These are phyloP conservation scores for Paraconiothyrium brasiliense DNA, from an alignment of 2,329 filamentous ascomycete genomes.

Conservation along the genomic window DNA sequence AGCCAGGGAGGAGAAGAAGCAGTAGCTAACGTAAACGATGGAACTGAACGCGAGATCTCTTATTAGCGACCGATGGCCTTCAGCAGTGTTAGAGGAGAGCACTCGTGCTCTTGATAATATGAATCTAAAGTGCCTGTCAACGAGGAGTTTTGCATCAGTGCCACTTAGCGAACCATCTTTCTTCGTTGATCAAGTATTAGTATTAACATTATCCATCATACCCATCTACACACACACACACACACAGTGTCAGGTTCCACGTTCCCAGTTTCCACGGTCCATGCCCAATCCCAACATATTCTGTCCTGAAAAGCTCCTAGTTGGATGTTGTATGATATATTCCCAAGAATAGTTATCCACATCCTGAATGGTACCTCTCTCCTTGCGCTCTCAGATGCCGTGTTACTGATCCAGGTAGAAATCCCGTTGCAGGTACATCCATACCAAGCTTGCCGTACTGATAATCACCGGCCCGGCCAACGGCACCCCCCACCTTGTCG, in stretches of 20 bases:
- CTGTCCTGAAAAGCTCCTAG: neutral
- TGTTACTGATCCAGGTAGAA: slow-evolving; percentile 66
- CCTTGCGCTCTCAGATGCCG: neutral
- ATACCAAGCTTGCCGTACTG: slow-evolving; percentile 63
- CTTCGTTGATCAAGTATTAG: no score
- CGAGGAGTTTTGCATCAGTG: no score
- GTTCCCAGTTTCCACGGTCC: no score
- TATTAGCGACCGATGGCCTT: neutral
- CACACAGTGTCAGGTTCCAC: no score
- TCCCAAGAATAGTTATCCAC: neutral
- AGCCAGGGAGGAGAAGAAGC: slow-evolving; percentile 80
- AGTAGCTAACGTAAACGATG: slow-evolving; percentile 24
- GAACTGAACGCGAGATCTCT: neutral
- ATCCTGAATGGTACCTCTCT: neutral
- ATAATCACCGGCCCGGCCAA: slow-evolving; percentile 68
- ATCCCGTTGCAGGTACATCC: slow-evolving; percentile 74
- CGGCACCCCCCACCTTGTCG: slow-evolving; percentile 70
- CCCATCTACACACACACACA: no score
- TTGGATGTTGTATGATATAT: neutral
- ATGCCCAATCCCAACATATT: neutral
- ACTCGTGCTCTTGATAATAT: neutral
- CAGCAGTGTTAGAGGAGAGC: no score
- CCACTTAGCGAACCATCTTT: no score
- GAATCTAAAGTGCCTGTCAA: neutral
- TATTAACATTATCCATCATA: no score